A percentile compares a stretch with the other conserved stretches of the same genome.
Evolutionary conservation across 139 green algal genomes (phyloP).

Genomic region (Chlorella sp.): DNA sequence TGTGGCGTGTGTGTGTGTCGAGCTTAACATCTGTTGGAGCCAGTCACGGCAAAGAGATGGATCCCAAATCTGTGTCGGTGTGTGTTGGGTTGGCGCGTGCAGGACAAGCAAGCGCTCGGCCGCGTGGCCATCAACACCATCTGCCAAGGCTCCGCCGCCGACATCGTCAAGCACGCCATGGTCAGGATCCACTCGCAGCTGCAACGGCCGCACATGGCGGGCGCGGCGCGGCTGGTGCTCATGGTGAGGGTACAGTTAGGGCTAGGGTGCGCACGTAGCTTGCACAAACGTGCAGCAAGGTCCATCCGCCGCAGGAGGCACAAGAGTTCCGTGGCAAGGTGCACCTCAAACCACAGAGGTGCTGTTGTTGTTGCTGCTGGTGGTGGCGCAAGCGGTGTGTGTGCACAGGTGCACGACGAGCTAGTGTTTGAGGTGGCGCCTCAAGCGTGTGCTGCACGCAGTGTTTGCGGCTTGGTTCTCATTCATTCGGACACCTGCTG

Average conservation of each 20-base stretch:
- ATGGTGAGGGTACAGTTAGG: slow-evolving; percentile 15
- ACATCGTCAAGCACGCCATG: slow-evolving; percentile 72
- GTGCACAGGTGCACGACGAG: background rate
- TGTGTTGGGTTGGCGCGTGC: too few relatives aligned
- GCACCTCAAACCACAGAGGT: too few relatives aligned
- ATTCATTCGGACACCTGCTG: background rate
- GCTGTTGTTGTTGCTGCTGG: background rate
- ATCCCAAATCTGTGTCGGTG: background rate
- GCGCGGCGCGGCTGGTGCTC: slow-evolving; percentile 12
- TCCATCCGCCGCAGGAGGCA: too few relatives aligned
- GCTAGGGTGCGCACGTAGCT: background rate
- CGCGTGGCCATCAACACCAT: slow-evolving; percentile 63
- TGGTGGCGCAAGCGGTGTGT: background rate
- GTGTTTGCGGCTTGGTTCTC: background rate
- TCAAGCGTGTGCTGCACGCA: background rate
- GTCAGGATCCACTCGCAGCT: slow-evolving; percentile 22
- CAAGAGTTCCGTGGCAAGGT: too few relatives aligned
- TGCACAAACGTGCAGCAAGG: too few relatives aligned
- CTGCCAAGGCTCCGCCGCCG: slow-evolving; percentile 66
- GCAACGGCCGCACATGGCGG: slow-evolving; percentile 1
- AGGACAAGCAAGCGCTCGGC: too few relatives aligned
- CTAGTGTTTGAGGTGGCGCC: background rate
- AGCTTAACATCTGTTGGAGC: too few relatives aligned
- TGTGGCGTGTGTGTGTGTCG: too few relatives aligned
- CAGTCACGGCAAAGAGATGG: too few relatives aligned